Base-by-base conservation (phyloP, 2,329 filamentous ascomycete species). In the Colletotrichum coccodes region DNA sequence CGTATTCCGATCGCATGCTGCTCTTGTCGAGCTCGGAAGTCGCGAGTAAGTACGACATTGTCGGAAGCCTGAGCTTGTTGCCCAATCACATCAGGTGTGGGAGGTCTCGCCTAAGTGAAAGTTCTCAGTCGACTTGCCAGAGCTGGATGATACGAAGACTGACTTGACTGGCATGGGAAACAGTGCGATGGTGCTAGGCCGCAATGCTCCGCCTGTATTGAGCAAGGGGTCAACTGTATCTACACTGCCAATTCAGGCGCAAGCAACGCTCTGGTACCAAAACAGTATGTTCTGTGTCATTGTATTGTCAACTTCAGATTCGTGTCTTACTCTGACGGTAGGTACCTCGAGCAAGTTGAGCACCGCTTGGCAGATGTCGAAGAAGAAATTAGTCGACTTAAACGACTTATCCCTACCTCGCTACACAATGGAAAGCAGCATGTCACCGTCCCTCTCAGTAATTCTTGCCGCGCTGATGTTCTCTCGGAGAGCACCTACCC, bases 171-270 rank as follows among this genome's bases (percentile, higher is more conserved):
- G 12, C 9, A 38, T 30, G 18, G 12, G 11, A 42, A 56, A 30
- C 47, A 75, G 72, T 74, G 73, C n/a, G 71, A 74, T 44, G 73
- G 73, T 18, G 62, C 61, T 9, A 64, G 73, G 28, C 73, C 73
- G 2, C 68, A 65, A 26, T 74, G 73, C 36, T 68, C 68, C n/a
- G 65, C 70, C 14, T 74, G 73, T 44, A 40, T 54, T 12, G 52
- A 71, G 40, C 65, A 71, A 26, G 60, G 60, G 9, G 56, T 74
- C 28, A 64, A 73, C 14, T 74, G 73, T 50, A 54, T 73, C 40
- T 74, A 74, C 49, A 71, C 72, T 23, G 66, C 67, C 18, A 68
- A 57, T 14, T 60, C 68, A 18, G 68, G 58, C 3, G 40, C 59
- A 40, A 68, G 50, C 21, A 61, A 61, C 6, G 65, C 65, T 2